phyloP scores from a whole-genome alignment of 176 grass and related monocot genomes.

The Zoysia japonica region DNA sequence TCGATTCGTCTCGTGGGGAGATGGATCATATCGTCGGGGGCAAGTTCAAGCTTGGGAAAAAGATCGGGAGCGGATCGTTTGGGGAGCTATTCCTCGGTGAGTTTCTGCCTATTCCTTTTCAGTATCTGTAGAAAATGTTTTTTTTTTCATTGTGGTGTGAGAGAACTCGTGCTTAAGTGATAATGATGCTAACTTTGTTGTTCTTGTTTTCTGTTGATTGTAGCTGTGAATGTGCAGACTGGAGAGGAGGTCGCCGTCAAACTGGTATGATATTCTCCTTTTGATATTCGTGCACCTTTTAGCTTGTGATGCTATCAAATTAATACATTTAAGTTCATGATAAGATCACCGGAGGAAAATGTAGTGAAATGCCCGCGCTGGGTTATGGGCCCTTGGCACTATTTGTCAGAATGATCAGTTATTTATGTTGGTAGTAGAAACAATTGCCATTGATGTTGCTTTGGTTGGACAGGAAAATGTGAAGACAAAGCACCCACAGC shows the following conservation, averaged over 20 bases:
- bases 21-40: conserved; percentile 74
- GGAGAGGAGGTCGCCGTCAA: conserved; percentile 82
- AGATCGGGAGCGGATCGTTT: conserved; percentile 78
- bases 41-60: conserved; percentile 79
- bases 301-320: not conserved
- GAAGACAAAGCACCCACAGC: conserved; percentile 81
- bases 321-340: not conserved
- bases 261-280: conserved; percentile 42
- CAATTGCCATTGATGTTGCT: not conserved
- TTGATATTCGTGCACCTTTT: not conserved
- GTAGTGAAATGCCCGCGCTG: conserved; percentile 3
- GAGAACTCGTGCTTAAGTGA: too few species aligned
- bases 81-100: conserved; percentile 75
- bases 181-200: conserved; percentile 19
- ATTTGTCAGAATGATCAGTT: conserved; percentile 7
- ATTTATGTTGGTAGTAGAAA: not conserved
- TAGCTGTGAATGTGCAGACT: conserved; percentile 72
- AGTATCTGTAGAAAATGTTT: not conserved
- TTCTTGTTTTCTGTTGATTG: not conserved
- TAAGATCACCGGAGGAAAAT: not conserved
- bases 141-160: not conserved
- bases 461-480: conserved; percentile 59
- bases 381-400: not conserved
- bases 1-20: not conserved
- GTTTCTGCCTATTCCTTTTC: not conserved